A percentile compares a stretch with the other conserved stretches of the same genome.
phyloP scores from a whole-genome alignment of 2,329 filamentous ascomycete genomes.

The Fusarium devonianum region DNA sequence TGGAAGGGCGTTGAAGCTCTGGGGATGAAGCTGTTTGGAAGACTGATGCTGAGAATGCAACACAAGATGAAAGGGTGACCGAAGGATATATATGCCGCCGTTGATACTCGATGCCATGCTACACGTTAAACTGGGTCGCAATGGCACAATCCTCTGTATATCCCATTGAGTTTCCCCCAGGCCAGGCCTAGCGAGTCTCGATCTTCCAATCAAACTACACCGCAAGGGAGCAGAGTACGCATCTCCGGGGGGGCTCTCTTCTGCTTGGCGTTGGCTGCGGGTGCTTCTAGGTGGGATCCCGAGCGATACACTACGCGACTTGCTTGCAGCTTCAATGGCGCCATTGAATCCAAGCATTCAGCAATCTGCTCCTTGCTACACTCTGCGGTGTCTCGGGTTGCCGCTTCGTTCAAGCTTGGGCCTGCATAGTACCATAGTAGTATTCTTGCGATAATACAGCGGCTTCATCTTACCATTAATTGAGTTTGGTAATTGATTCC shows the following conservation, averaged over 20 bases:
- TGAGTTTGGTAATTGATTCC: no score
- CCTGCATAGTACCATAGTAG: background rate
- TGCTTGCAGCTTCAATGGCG: slow-evolving; percentile 1
- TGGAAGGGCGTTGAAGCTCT: background rate
- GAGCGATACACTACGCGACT: slow-evolving; percentile 4
- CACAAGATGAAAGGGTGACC: background rate
- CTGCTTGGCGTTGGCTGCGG: background rate
- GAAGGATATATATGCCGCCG: slow-evolving; percentile 14
- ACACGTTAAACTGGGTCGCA: slow-evolving; percentile 1
- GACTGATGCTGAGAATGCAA: background rate
- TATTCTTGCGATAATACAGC: no score
- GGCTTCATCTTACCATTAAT: no score
- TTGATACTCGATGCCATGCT: background rate
- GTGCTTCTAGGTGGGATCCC: background rate
- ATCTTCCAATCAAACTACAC: background rate
- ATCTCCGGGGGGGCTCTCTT: no score
- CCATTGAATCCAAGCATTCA: background rate
- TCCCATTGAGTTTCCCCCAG: background rate
- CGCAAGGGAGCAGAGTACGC: no score
- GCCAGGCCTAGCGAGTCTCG: background rate
- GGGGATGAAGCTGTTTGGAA: background rate
- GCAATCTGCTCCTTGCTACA: no score
- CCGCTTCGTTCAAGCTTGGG: slow-evolving; percentile 3
- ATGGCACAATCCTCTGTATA: slow-evolving; percentile 18
- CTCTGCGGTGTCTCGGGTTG: no score